These are phyloP conservation scores for Coemansia sp. DNA, from an alignment of 192 early-diverging fungal species.

Conservation along the genomic window DNA sequence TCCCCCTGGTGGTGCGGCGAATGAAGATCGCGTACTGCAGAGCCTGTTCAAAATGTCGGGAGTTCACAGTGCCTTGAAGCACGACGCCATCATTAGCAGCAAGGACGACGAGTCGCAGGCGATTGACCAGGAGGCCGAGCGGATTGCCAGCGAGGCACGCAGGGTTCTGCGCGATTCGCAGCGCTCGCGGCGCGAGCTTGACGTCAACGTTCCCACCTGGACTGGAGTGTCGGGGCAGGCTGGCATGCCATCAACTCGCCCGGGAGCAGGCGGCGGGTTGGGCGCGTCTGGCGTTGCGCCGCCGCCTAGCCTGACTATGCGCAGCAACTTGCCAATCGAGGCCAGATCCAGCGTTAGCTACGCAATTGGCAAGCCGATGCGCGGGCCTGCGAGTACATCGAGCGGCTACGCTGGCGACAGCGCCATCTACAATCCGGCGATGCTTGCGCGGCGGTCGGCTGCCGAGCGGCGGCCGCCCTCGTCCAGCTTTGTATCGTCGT, in stretches of 20 bases:
- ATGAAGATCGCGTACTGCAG: constrained; percentile 71
- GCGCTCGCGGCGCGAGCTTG: constrained; percentile 58
- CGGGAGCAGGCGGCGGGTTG: not conserved
- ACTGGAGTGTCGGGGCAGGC: constrained; percentile 77
- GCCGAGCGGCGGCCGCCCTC: constrained; percentile 3
- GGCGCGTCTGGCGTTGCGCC: constrained; percentile 24
- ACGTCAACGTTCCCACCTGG: constrained; percentile 84
- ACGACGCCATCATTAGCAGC: constrained; percentile 86
- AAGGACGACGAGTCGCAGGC: constrained; percentile 61
- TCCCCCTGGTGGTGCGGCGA: constrained; percentile 24
- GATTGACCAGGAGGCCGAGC: constrained; percentile 78
- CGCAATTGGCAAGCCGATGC: constrained; percentile 28
- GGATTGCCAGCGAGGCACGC: constrained; percentile 78
- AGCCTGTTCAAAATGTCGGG: constrained; percentile 83
- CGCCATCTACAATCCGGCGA: constrained; percentile 7
- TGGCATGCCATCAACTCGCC: constrained; percentile 18
- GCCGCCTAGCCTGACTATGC: constrained; percentile 33
- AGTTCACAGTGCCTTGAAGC: constrained; percentile 86
- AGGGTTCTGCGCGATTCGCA: constrained; percentile 73
- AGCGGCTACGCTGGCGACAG: not conserved
- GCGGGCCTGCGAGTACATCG: not conserved
- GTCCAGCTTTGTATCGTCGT: constrained; percentile 18
- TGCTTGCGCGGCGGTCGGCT: constrained; percentile 9
- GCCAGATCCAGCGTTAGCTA: not conserved
- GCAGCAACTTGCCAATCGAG: constrained; percentile 15